Percentiles rank a stretch among this genome's conserved stretches.
These are phyloP conservation scores for Colletotrichum sp. DNA, from an alignment of 2,329 filamentous ascomycete species.

Conservation along the genomic window DNA sequence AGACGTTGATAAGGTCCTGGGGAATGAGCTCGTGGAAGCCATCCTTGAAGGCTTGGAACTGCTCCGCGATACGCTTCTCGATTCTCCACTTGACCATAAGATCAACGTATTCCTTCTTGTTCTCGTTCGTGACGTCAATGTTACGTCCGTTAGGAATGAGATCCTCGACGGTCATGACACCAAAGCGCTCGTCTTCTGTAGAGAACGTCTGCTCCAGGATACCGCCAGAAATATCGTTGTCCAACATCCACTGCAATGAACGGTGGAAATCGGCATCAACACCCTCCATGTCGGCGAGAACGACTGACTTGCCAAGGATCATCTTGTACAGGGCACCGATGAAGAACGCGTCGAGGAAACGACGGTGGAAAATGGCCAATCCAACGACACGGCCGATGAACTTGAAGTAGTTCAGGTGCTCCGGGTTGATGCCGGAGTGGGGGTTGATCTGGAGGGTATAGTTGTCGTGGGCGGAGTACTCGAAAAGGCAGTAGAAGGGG, in stretches of 20 bases:
- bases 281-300: conserved; percentile 96
- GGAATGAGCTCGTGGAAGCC: conserved; percentile 98
- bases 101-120: conserved; percentile 99
- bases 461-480: conserved; percentile 99
- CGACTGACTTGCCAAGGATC: conserved; percentile 92
- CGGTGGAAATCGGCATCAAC: conserved; percentile 98
- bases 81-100: conserved; percentile 99
- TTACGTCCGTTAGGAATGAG: conserved; percentile 88
- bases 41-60: conserved; percentile 97
- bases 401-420: conserved; percentile 99
- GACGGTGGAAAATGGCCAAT: conserved; percentile 94
- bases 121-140: conserved; percentile 96
- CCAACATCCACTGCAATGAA: conserved; percentile 95
- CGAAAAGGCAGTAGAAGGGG: conserved; percentile 98
- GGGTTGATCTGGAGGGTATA: conserved; percentile 99
- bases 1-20: conserved; percentile 95
- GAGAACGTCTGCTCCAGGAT: conserved; percentile 96
- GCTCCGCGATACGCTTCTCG: conserved; percentile 96
- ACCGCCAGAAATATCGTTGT: conserved; percentile 92
- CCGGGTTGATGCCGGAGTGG: conserved; percentile 97
- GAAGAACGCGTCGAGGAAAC: conserved; percentile 98
- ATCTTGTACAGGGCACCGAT: conserved; percentile 99
- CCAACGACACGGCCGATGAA: conserved; percentile 98
- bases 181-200: conserved; percentile 96
- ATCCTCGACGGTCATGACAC: conserved; percentile 92